Percentiles rank a stretch among this genome's conserved stretches.
phyloP scores from a whole-genome alignment of 1,139 yeast species.

The Suhomyces yuchorum region DNA sequence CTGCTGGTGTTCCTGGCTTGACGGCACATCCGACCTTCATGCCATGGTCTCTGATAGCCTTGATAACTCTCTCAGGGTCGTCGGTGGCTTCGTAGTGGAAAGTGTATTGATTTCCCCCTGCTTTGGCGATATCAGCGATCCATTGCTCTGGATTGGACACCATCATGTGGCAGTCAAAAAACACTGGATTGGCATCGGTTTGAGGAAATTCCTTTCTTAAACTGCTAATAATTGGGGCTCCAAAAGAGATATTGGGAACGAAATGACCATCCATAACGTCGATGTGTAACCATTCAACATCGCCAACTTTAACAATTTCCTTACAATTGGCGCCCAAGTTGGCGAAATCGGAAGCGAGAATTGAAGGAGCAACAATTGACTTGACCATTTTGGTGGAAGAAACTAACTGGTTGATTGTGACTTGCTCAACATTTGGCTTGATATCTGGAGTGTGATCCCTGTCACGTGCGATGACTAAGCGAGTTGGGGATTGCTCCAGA shows the following conservation, averaged over 20 bases:
- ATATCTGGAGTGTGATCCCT: neutral
- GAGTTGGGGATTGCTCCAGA: neutral
- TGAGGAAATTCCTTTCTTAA: conserved; percentile 76
- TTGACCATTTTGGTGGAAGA: conserved; percentile 54
- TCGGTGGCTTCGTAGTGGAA: conserved; percentile 94
- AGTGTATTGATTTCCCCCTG: conserved; percentile 96
- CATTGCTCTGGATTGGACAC: conserved; percentile 92
- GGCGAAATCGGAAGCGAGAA: conserved; percentile 92
- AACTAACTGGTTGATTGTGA: neutral
- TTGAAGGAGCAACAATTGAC: conserved; percentile 93
- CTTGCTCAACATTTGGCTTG: conserved; percentile 4
- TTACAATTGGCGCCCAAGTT: conserved; percentile 87
- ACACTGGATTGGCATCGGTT: conserved; percentile 52
- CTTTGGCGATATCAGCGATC: conserved; percentile 90
- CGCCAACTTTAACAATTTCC: conserved; percentile 64
- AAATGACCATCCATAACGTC: conserved; percentile 99
- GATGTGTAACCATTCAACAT: conserved; percentile 85
- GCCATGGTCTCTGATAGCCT: conserved; percentile 74
- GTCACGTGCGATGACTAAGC: neutral
- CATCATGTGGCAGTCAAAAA: conserved; percentile 99
- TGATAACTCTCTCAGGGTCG: conserved; percentile 74
- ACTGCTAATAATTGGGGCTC: conserved; percentile 84
- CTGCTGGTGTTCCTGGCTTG: conserved; percentile 92
- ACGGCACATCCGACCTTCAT: conserved; percentile 94
- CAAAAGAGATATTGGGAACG: conserved; percentile 94